Base-by-base conservation (phyloP, 257 asterid genomes). In the Solanum rostratum region DNA sequence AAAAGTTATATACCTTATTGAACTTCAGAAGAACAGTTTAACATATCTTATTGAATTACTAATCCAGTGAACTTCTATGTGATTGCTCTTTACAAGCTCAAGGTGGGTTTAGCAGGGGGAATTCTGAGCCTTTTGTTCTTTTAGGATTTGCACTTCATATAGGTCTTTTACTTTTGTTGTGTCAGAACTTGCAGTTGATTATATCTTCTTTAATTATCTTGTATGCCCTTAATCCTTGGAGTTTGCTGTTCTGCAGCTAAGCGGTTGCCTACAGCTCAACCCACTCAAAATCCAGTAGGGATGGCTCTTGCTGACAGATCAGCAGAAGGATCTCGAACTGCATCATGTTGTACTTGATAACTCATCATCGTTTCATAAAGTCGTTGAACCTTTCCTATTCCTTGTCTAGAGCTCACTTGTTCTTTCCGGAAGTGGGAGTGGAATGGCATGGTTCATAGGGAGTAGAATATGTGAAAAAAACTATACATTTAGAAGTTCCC, bases 221-320 rank as follows among this genome's bases (percentile, higher is more conserved):
- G 3, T 19, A 29, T 24, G 45, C 33, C 37, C 59, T 45, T 16
- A 14, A 83, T 29, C 46, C 29, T 41, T 30, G 41, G 80, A 63
- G 79, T 86, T 55, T 79, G 54, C 9, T 14, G 7, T 46, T 74
- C 46, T 83, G 84, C 94, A 94, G 97, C 98, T 12, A 92, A 92
- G 88, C 92, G 88, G 89, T 88, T 94, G 83, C 95, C 95, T 66
- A 90, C 91, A 86, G 95, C 96, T 88, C 97, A 92, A 85, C 88
- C 97, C 53, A 70, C 92, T 82, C 94, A 89, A 87, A 94, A 89
- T 85, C 90, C 94, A 33, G 86, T 97, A 9, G 98, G 97, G 81
- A 92, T 94, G 98, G 93, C 92, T 84, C 91, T 93, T 55, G 95
- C 87, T 9, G 95, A 93, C 85, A 92, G 96, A 87, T 94, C 94